A percentile compares a stretch with the other conserved stretches of the same genome.
Conservation (phyloP, 805 yeast genomes). For the Cyberlindnera bimundalis region DNA sequence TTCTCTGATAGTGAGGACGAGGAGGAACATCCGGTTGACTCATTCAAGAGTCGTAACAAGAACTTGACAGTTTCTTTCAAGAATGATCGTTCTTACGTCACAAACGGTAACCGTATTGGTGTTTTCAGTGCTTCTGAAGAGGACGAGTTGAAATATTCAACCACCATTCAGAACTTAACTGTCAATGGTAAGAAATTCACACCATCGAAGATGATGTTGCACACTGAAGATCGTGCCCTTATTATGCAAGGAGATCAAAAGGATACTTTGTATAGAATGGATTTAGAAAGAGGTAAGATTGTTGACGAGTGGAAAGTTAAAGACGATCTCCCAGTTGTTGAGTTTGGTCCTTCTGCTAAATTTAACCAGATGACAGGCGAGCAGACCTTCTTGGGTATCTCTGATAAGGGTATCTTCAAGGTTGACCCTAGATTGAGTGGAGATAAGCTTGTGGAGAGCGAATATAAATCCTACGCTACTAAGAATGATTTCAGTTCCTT, state of each 20-base stretch:
- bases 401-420: slow-evolving; percentile 62
- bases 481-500: slow-evolving; percentile 25
- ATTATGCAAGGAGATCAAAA: slow-evolving; percentile 56
- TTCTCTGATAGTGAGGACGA: slow-evolving; percentile 36
- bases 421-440: slow-evolving; percentile 74
- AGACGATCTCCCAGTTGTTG: slow-evolving; percentile 43
- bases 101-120: slow-evolving; percentile 76
- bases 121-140: slow-evolving; percentile 63
- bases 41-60: slow-evolving; percentile 45
- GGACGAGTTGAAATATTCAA: slow-evolving; percentile 51
- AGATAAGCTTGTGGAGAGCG: slow-evolving; percentile 56
- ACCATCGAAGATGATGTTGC: slow-evolving; percentile 72
- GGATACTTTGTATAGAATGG: slow-evolving; percentile 64
- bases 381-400: slow-evolving; percentile 68
- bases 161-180: slow-evolving; percentile 62
- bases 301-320: slow-evolving; percentile 83
- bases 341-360: slow-evolving; percentile 68
- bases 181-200: slow-evolving; percentile 46
- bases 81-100: slow-evolving; percentile 73
- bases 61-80: slow-evolving; percentile 67
- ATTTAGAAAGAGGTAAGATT: slow-evolving; percentile 70
- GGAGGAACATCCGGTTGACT: slow-evolving; percentile 30
- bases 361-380: slow-evolving; percentile 73
- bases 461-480: slow-evolving; percentile 51
- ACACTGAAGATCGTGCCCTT: slow-evolving; percentile 67